A percentile compares a stretch with the other conserved stretches of the same genome.
These are phyloP conservation scores for Rhynchospora tenuis DNA, from an alignment of 176 grass and related monocot genomes.

Conservation along the genomic window DNA sequence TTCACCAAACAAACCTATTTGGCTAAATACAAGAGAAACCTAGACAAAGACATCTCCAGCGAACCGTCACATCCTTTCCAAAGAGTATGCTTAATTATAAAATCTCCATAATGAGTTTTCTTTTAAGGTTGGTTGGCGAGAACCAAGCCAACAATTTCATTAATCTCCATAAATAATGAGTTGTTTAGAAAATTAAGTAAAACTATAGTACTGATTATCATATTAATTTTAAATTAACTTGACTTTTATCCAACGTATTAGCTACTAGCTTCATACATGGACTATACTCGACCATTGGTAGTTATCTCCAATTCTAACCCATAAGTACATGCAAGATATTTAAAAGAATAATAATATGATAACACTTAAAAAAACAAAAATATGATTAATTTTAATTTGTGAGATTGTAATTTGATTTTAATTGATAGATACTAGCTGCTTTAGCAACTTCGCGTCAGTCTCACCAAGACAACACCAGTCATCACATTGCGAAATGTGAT, in stretches of 20 bases:
- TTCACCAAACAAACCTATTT: conserved; percentile 88
- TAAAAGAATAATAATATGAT: background rate
- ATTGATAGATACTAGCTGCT: conserved; percentile 61
- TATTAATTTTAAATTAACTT: background rate
- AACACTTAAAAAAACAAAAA: background rate
- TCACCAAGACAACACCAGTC: conserved; percentile 60
- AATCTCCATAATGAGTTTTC: background rate
- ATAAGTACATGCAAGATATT: background rate
- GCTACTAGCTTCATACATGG: background rate
- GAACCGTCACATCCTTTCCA: conserved; percentile 64
- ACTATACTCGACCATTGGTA: background rate
- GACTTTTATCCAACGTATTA: background rate
- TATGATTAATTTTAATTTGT: background rate
- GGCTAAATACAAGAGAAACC: conserved; percentile 57
- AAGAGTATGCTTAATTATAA: conserved; percentile 34
- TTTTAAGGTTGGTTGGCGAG: no score
- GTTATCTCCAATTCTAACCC: background rate
- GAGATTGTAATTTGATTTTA: background rate
- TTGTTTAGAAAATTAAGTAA: no score
- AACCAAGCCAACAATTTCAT: no score
- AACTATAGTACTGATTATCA: background rate
- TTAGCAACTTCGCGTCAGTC: conserved; percentile 76
- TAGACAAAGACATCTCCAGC: conserved; percentile 71
- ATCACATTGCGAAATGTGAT: conserved; percentile 88
- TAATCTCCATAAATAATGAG: no score